Conservation (phyloP, 2,329 filamentous ascomycete genomes). For the Penicillium sp. region DNA sequence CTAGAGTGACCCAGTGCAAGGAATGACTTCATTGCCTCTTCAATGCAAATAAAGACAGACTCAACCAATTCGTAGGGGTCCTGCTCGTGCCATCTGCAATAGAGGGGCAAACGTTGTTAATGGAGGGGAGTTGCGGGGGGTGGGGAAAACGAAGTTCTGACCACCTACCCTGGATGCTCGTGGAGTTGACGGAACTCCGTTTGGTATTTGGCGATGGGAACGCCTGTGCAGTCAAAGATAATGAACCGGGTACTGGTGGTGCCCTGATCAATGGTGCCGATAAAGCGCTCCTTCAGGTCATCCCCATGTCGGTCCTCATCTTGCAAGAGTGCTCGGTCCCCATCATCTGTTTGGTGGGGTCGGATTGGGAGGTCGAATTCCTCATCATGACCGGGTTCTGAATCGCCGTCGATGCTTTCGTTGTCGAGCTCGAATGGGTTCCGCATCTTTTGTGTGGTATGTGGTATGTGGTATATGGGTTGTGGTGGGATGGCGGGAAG, state of each 20-base stretch:
- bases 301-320: slow-evolving; percentile 31
- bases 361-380: slow-evolving; percentile 15
- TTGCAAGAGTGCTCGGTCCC: slow-evolving; percentile 36
- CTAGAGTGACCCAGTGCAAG: slow-evolving; percentile 65
- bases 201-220: slow-evolving; percentile 79
- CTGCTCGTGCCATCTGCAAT: slow-evolving; percentile 80
- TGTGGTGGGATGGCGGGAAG: neutral
- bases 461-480: slow-evolving; percentile 1
- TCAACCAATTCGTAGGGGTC: slow-evolving; percentile 74
- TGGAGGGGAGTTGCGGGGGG: neutral
- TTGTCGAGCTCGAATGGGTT: slow-evolving; percentile 37
- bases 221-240: slow-evolving; percentile 79
- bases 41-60: slow-evolving; percentile 77
- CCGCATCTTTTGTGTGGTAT: slow-evolving; percentile 19
- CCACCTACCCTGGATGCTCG: slow-evolving; percentile 76
- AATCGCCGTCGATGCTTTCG: slow-evolving; percentile 24
- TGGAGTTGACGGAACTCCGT: slow-evolving; percentile 84
- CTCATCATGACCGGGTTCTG: slow-evolving; percentile 17
- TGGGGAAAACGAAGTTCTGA: neutral
- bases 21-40: slow-evolving; percentile 72
- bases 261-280: slow-evolving; percentile 87
- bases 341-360: slow-evolving; percentile 32
- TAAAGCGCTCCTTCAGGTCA: slow-evolving; percentile 54
- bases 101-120: slow-evolving; percentile 1
- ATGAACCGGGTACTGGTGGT: slow-evolving; percentile 88